phyloP scores from a whole-genome alignment of 2,329 filamentous ascomycete genomes.

The Metarhizium album region DNA sequence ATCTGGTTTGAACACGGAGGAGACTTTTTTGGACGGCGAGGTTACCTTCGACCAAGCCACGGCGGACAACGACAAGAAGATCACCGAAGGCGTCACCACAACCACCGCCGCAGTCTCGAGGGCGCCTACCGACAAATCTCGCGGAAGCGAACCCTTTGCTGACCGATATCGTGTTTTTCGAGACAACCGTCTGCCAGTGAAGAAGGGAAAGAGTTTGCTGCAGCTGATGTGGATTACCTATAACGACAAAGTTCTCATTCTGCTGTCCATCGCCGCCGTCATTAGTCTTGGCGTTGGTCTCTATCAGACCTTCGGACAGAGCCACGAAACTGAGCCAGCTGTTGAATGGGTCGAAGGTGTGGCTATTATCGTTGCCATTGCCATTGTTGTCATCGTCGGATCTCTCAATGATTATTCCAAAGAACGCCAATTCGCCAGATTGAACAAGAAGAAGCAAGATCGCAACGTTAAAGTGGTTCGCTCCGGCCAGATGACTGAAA shows the following conservation, averaged over 20 bases:
- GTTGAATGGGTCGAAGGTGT: constrained; percentile 77
- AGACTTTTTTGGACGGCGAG: constrained; percentile 51
- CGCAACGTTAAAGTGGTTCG: constrained; percentile 61
- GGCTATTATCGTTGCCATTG: constrained; percentile 70
- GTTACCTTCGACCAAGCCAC: constrained; percentile 66
- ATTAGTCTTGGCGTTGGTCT: constrained; percentile 65
- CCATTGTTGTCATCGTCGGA: constrained; percentile 66
- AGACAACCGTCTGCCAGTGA: constrained; percentile 62
- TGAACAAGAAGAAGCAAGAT: constrained; percentile 72
- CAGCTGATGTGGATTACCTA: constrained; percentile 74
- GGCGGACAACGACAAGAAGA: constrained; percentile 22
- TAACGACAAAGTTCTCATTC: constrained; percentile 70
- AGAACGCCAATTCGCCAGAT: constrained; percentile 65
- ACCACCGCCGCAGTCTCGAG: constrained; percentile 2
- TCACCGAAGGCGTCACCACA: constrained; percentile 18
- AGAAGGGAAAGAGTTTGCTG: constrained; percentile 63
- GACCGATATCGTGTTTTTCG: constrained; percentile 62
- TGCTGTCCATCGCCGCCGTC: constrained; percentile 58
- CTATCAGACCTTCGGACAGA: constrained; percentile 59
- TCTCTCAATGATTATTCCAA: constrained; percentile 74
- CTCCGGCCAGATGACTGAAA: constrained; percentile 57
- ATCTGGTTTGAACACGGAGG: constrained; percentile 67
- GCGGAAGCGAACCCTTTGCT: constrained; percentile 30
- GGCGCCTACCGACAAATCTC: constrained; percentile 4
- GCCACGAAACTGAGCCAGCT: constrained; percentile 41